Evolutionary conservation across 306 rosid genomes (phyloP), one percentile per base, ranked within the genome.

Genomic region (Sphenostylis stenocarpa): DNA sequence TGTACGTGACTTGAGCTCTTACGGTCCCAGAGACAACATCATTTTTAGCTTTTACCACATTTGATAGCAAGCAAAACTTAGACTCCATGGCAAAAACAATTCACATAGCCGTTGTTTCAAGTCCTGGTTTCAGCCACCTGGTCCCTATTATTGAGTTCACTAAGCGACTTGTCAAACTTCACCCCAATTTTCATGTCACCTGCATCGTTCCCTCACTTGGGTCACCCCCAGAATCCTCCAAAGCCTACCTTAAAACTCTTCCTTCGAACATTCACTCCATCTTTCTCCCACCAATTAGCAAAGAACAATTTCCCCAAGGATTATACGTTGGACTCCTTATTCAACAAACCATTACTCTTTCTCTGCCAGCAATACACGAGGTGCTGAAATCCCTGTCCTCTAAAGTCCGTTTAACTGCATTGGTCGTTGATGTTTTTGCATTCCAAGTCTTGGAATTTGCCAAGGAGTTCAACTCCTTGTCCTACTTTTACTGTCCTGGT

Each of bases 171-270:
- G 3, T 84, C 17, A 29, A 49, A 0, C 72, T 28, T 1, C 81
- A 79, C 51, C 88, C 75, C 6, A 64, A 79, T 43, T 76, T 84
- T 16, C 86, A 68, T 12, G 51, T 86, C 58, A 78, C 83, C 0
- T 86, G 87, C 84, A 84, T 87, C 70, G 17, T 87, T 67, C 83
- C 90, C 69, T 61, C 80, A 47, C 75, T 76, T 67, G 83, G 77
- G 1, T 68, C 84, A 38, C 73, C 19, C 20, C 63, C 81, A 15
- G 26, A 65, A 26, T 57, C 86, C 51, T 66, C 80, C 31, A 81
- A 63, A 67, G 45, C 81, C 23, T 80, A 84, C 60, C 86, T 87
- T 39, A 6, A 81, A 78, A 68, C 76, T 0, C 84, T 81, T 73
- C 90, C 90, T 65, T 57, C 88, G 53, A 78, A 51, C 61, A 79